These are phyloP conservation scores for Echinochloa phyllopogon DNA, from an alignment of 176 grass and related monocot species.

Conservation along the genomic window DNA sequence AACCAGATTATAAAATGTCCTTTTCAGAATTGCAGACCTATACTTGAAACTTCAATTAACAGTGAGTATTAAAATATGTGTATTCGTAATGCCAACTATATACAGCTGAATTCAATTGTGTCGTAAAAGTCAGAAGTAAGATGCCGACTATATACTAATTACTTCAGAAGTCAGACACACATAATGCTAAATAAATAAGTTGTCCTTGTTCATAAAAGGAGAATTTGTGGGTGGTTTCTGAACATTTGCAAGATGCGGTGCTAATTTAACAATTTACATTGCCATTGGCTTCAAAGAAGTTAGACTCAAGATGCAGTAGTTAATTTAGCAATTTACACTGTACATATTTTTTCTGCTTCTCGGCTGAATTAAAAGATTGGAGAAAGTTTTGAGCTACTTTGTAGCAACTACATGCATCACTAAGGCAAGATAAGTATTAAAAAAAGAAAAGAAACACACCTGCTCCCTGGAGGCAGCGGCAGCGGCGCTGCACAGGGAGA, in stretches of 20 bases:
- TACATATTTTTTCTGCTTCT: background rate
- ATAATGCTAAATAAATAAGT: slow-evolving; percentile 20
- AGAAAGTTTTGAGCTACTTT: background rate
- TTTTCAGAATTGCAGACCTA: too few relatives aligned
- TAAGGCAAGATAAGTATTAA: background rate
- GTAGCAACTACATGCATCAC: slow-evolving; percentile 1
- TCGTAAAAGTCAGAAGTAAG: too few relatives aligned
- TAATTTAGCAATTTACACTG: slow-evolving; percentile 3
- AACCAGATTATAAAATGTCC: too few relatives aligned
- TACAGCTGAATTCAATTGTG: too few relatives aligned
- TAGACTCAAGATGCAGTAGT: background rate
- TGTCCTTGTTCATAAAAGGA: slow-evolving; percentile 1
- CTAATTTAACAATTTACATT: background rate
- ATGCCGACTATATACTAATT: too few relatives aligned
- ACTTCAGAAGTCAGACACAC: slow-evolving; percentile 34
- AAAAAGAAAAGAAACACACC: too few relatives aligned
- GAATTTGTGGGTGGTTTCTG: background rate
- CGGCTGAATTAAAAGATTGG: background rate
- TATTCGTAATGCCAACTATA: too few relatives aligned
- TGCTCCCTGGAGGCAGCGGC: too few relatives aligned
- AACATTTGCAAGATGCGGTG: background rate
- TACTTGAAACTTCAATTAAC: too few relatives aligned
- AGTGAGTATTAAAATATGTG: too few relatives aligned
- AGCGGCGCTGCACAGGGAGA: too few relatives aligned
- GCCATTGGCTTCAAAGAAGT: background rate